Evolutionary conservation across 495 filamentous ascomycete genomes (phyloP), one percentile per base, ranked within the genome.

Genomic region (Aspergillus diversus): DNA sequence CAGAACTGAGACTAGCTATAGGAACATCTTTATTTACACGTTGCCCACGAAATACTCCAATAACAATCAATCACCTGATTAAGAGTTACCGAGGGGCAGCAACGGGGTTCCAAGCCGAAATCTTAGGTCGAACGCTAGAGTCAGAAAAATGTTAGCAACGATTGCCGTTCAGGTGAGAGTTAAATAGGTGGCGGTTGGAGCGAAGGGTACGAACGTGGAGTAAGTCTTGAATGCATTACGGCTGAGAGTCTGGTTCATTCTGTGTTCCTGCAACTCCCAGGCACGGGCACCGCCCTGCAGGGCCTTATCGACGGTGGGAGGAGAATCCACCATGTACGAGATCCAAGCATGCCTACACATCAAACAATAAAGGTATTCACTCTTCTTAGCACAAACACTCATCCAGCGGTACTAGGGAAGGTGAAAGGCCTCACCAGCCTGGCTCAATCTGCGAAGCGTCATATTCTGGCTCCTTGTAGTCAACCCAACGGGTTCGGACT

Each of bases 401-500:
- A 21, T 15, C 33, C 27, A 9, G 27, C 4, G 47, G 37, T 13
- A 13, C 15, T 8, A 53, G 5, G 11, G 7, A 27, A 7, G 1
- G 7, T 34, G 56, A 16, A 63, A 27, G 21, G 50, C 9, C 80
- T 75, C 80, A 90, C 89, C 95, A 99, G 80, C 93, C 91, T 17
- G 96, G 96, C 77, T 99, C 96, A 72, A 97, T 89, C 49, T 98
- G 93, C 60, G 86, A 93, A 83, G 95, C 80, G 67, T 97, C 91
- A 70, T 81, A 94, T 83, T 97, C 92, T 63, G 89, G 80, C 69
- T 89, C 83, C 80, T 90, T 92, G 83, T 93, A 98, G 77, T 98
- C 95, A 53, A 99, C 91, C 95, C 96, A 98, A 84, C 96, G 87
- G 69, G 95, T 98, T 60, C 96, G 89, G 69, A 98, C 93, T 98